Percentiles rank a stretch among this genome's conserved stretches.
Conservation (phyloP, 306 rosid genomes). For the Herpetospermum pedunculosum region DNA sequence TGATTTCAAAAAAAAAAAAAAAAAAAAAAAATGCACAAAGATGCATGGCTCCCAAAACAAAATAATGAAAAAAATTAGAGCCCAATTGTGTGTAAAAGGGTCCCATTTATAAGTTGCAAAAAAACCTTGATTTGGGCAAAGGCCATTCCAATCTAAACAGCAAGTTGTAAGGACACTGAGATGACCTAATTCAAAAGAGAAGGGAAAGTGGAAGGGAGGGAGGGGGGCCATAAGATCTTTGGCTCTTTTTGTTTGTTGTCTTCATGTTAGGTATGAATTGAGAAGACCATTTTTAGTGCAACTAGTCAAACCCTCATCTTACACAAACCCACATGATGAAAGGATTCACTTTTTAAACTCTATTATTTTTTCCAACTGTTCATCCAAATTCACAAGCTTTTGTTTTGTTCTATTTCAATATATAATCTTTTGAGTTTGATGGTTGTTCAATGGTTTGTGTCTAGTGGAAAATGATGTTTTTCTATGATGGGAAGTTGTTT, state of each 20-base stretch:
- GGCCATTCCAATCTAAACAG: neutral
- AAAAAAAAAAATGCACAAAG: neutral
- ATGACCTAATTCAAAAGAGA: neutral
- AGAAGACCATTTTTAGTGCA: neutral
- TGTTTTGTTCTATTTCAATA: neutral
- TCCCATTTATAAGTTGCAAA: neutral
- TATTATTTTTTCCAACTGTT: neutral
- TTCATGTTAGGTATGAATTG: slow-evolving; percentile 1
- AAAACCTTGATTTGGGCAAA: neutral
- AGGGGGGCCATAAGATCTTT: neutral
- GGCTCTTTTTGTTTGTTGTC: slow-evolving; percentile 9
- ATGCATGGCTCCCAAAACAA: neutral
- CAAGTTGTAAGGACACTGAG: neutral
- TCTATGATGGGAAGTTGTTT: neutral
- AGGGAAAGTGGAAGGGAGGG: neutral
- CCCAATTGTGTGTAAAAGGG: neutral
- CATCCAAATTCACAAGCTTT: neutral
- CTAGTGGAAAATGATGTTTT: neutral
- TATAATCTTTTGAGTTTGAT: neutral
- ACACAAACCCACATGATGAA: too few species aligned
- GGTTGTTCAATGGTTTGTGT: neutral
- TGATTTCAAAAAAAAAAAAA: neutral
- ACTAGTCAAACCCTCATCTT: neutral
- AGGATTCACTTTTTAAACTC: neutral
- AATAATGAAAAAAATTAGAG: neutral